Percentiles rank a stretch among this genome's conserved stretches.
These are phyloP conservation scores for Colletotrichum gigasporum DNA, from an alignment of 2,329 filamentous ascomycete species.

Conservation along the genomic window DNA sequence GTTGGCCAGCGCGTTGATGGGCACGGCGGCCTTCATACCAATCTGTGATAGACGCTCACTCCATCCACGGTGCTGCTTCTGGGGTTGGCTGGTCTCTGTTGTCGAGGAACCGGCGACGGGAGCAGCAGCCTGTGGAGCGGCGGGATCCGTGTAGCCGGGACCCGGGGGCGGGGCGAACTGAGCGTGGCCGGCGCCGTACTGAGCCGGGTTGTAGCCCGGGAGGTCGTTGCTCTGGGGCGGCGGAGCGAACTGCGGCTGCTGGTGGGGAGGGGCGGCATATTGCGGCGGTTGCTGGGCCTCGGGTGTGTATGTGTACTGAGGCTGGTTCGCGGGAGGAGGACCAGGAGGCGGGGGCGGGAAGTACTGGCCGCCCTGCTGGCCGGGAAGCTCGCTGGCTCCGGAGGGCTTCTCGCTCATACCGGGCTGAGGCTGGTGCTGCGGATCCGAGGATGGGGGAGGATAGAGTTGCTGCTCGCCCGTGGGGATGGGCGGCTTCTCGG, in stretches of 20 bases:
- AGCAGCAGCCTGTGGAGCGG: neutral
- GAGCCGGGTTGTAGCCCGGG: conserved; percentile 27
- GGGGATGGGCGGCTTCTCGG: conserved; percentile 32
- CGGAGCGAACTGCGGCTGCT: neutral
- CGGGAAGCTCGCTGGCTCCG: conserved; percentile 19
- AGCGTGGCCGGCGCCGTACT: conserved; percentile 21
- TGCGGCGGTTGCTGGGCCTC: conserved; percentile 10
- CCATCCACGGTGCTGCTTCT: conserved; percentile 31
- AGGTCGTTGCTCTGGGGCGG: conserved; percentile 1
- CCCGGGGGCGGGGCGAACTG: conserved; percentile 16
- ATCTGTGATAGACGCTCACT: conserved; percentile 34
- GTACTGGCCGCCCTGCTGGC: conserved; percentile 12
- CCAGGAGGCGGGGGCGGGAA: conserved; percentile 32
- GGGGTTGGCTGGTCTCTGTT: neutral
- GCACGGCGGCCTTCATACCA: conserved; percentile 66
- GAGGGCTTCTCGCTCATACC: conserved; percentile 5
- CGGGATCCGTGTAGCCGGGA: conserved; percentile 9
- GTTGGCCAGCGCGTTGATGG: conserved; percentile 84
- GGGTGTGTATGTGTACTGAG: conserved; percentile 20
- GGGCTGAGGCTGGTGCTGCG: conserved; percentile 13
- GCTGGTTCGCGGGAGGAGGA: conserved; percentile 26
- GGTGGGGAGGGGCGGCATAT: neutral
- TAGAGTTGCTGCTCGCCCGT: conserved; percentile 26
- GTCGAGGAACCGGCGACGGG: neutral
- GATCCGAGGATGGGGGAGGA: conserved; percentile 23